A percentile compares a stretch with the other conserved stretches of the same genome.
phyloP scores from a whole-genome alignment of 129 eudicot genomes.

The Smallanthus sonchifolius region DNA sequence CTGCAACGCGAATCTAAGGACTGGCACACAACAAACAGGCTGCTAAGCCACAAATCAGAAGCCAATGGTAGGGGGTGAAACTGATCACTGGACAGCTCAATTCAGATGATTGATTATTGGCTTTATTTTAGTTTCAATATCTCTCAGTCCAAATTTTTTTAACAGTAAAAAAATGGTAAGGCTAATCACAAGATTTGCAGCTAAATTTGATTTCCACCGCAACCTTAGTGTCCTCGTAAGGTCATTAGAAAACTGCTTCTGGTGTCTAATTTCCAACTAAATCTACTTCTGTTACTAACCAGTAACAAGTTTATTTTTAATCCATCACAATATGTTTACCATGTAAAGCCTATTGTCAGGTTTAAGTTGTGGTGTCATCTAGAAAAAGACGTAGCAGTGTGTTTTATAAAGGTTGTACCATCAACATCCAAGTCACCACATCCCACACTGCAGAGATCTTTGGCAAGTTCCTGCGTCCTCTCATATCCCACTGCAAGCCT shows the following conservation, averaged over 20 bases:
- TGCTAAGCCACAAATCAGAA: not conserved
- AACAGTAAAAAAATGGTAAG: not conserved
- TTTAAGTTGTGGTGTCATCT: constrained; percentile 10
- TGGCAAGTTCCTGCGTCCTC: constrained; percentile 85
- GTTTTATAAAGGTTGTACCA: constrained; percentile 40
- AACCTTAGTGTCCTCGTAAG: not conserved
- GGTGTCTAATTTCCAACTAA: not conserved
- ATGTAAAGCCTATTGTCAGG: constrained; percentile 3
- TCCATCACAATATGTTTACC: not conserved
- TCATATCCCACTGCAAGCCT: constrained; percentile 84
- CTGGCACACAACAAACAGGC: not conserved
- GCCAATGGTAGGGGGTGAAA: not conserved
- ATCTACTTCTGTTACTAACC: not conserved
- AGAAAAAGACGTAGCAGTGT: constrained; percentile 2
- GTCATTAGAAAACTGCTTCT: not conserved
- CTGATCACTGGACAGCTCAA: not conserved
- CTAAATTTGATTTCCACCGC: not conserved
- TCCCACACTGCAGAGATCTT: constrained; percentile 72
- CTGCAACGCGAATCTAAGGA: not conserved
- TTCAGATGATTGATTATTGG: not conserved
- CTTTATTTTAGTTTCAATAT: not conserved
- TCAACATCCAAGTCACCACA: constrained; percentile 98
- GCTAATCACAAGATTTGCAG: not conserved
- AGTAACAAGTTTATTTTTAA: not conserved
- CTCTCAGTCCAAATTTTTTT: not conserved